Percentiles rank a stretch among this genome's conserved stretches.
These are phyloP conservation scores for Hygrophorus pudorinus DNA, from an alignment of 768 basidiomycete species.

Conservation along the genomic window DNA sequence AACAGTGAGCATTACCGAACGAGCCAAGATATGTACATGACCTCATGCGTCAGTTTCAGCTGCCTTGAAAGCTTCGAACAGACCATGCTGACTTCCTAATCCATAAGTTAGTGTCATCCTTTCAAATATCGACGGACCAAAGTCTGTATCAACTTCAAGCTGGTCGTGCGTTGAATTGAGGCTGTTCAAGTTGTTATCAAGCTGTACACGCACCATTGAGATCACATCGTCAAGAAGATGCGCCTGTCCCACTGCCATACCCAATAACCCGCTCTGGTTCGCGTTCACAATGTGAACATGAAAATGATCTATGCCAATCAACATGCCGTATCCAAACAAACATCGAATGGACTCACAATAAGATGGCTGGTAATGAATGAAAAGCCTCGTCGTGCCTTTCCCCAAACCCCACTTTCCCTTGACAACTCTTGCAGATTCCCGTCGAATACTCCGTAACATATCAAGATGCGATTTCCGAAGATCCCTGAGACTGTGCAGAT, in stretches of 20 bases:
- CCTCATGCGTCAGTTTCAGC: constrained; percentile 15
- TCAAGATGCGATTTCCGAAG: constrained; percentile 41
- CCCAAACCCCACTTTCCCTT: constrained; percentile 57
- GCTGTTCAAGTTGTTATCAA: not conserved
- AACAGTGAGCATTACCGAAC: too few relatives aligned
- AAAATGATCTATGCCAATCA: constrained; percentile 63
- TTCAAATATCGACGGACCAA: constrained; percentile 48
- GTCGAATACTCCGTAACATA: constrained; percentile 57
- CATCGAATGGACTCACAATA: constrained; percentile 57
- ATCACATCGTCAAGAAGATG: constrained; percentile 92
- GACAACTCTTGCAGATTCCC: constrained; percentile 42
- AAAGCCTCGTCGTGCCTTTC: constrained; percentile 59
- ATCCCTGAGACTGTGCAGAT: constrained; percentile 69
- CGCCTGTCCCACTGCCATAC: constrained; percentile 83
- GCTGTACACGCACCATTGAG: constrained; percentile 45
- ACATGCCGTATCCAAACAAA: not conserved
- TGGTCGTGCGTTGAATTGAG: constrained; percentile 7
- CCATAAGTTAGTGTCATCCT: constrained; percentile 74
- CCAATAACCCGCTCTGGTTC: constrained; percentile 50
- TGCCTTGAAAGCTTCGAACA: constrained; percentile 39
- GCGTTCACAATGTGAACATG: constrained; percentile 89
- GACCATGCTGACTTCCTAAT: constrained; percentile 72
- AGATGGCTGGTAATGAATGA: constrained; percentile 91
- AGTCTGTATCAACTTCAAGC: constrained; percentile 52
- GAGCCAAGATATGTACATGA: too few relatives aligned